Base-by-base conservation (phyloP, 2,329 filamentous ascomycete genomes). In the Camptophora hylomeconis region DNA sequence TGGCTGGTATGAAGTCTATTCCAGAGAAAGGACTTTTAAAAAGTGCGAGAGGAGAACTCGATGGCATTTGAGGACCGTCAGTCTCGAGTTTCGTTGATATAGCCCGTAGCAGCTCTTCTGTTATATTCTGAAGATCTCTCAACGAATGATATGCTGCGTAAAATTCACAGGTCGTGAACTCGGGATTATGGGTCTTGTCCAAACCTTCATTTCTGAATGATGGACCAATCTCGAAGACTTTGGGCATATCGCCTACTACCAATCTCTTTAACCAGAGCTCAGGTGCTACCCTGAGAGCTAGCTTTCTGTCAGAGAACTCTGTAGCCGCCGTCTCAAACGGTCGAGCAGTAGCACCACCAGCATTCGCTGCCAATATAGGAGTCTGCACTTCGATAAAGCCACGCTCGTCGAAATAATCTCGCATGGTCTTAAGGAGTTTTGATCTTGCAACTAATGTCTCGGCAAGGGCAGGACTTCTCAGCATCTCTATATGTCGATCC, bases 121-220 rank as follows among this genome's bases (percentile, higher is more conserved):
- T 95, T 49, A 75, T 71, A 12, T 54, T 50, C 47, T 92, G 84
- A 11, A 31, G 28, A 95, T 60, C 22, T 80, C 71, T 19, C 74
- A 60, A 0, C 94, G 66, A 39, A 77, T 80, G 36, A 46, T 86
- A 92, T 3, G 86, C 77, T 37, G 80, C 76, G 56, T 98, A 98
- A 57, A 93, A 95, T 57, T 98, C 89, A 61, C 87, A 95, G 36
- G 82, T 95, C 24, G 81, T 89, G 57, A 95, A 98, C 50, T 98
- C 89, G 0, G 89, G 87, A 49, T 98, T 98, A 52, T 98, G 89
- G 0, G 83, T 93, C 17, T 69, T 70, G 52, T 94, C 86, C 19
- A 93, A 54, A 2, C 68, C 82, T 59, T 98, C 89, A 50, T 98
- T 98, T 23, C 89, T 73, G 55, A 98, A 98, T 8, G 75, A 75